Evolutionary conservation across 805 yeast genomes (phyloP), one percentile per base, ranked within the genome.

Genomic region (Saturnispora saitoi): DNA sequence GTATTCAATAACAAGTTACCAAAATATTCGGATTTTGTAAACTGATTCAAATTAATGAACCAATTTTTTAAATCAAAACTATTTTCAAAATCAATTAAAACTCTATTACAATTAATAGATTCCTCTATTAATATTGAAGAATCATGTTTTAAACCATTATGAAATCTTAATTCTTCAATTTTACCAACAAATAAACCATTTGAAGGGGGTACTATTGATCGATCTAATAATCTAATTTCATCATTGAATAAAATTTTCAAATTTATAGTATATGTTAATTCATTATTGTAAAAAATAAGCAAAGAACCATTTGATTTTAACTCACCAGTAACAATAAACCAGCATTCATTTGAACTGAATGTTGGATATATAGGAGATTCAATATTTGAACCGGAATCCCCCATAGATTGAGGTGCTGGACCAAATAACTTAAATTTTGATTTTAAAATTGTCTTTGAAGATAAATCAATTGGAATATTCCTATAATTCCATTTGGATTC

Each of bases 241-340:
- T 81, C 75, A 15, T 78, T 63, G 57, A 76, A 67, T 12, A 84
- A 58, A 11, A 61, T 54, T 14, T 75, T 70, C 14, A 83, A 64
- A 58, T 83, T 78, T 5, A 85, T 63, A 2, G 85, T 70, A 60
- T 78, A 81, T 3, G 83, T 68, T 1, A 89, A 87, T 64, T 83
- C 89, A 46, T 70, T 70, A 59, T 82, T 87, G 32, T 77, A 66
- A 15, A 82, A 65, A 43, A 85, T 62, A 53, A 83, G 78, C 30
- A 85, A 64, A 4, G 67, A 58, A 3, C 93, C 93, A 56, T 80
- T 72, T 1, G 83, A 75, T 58, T 77, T 78, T 38, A 85, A 59
- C 15, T 79, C 82, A 0, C 86, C 89, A 82, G 80, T 81, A 1
- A 85, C 78, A 46, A 71, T 73, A 58, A 83, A 83, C 91, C 91